Percentiles rank a stretch among this genome's conserved stretches.
These are phyloP conservation scores for Litsea cubeba DNA, from an alignment of 164 flowering plant genomes.

Conservation along the genomic window DNA sequence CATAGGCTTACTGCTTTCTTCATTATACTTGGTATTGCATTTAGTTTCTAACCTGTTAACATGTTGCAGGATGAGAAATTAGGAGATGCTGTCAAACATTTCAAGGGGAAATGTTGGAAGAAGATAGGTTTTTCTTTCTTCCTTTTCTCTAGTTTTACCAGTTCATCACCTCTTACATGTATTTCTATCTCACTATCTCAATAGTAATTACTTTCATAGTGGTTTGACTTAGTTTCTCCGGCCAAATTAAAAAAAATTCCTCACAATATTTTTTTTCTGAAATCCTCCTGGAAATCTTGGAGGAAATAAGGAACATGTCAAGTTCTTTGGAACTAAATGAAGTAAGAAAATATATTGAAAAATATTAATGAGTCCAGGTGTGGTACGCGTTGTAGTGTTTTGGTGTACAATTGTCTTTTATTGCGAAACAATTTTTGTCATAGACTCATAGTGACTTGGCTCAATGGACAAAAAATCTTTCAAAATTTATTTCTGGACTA, in stretches of 20 bases:
- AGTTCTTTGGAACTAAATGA: too few relatives aligned
- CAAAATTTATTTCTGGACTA: not conserved
- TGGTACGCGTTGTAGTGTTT: too few relatives aligned
- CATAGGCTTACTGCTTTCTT: not conserved
- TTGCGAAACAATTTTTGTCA: not conserved
- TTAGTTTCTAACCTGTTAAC: not conserved
- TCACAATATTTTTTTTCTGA: too few relatives aligned
- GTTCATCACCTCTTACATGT: not conserved
- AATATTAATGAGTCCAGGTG: too few relatives aligned
- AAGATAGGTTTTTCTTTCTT: conserved; percentile 65
- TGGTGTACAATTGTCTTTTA: too few relatives aligned
- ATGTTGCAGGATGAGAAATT: conserved; percentile 78
- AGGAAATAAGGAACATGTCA: too few relatives aligned
- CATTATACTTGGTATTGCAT: not conserved
- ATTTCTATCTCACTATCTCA: not conserved
- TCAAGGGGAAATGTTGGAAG: conserved; percentile 91
- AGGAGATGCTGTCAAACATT: conserved; percentile 64
- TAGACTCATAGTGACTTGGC: not conserved
- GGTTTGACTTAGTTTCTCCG: too few relatives aligned
- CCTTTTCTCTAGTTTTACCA: not conserved
- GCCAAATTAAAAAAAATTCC: too few relatives aligned
- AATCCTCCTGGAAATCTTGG: too few relatives aligned
- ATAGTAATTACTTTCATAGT: too few relatives aligned
- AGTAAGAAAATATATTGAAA: too few relatives aligned
- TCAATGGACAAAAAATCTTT: not conserved